Evolutionary conservation across 257 asterid genomes (phyloP).

Genomic region (Capsicum rhomboideum): DNA sequence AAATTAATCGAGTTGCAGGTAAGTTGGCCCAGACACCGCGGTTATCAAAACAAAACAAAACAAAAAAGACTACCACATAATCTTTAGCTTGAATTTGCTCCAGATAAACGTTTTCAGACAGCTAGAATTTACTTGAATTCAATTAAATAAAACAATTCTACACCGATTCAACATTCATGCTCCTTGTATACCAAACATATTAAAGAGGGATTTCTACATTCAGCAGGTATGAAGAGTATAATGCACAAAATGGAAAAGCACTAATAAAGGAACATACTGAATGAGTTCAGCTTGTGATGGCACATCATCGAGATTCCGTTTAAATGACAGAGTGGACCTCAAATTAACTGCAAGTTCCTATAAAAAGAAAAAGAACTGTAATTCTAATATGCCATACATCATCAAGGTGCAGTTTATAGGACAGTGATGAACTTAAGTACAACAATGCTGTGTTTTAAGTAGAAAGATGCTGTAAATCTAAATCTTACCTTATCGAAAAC

Average conservation of each 20-base stretch:
- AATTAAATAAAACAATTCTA: not conserved
- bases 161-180: not conserved
- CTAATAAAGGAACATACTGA: conserved; percentile 49
- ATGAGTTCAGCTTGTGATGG: conserved; percentile 69
- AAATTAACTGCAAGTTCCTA: conserved; percentile 62
- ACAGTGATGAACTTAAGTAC: not conserved
- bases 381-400: not conserved
- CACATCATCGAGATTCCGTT: conserved; percentile 57
- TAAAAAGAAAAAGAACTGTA: not conserved
- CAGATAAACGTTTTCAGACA: not conserved
- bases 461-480: not conserved
- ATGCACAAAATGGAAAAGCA: conserved; percentile 3
- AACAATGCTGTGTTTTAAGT: not conserved
- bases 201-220: not conserved
- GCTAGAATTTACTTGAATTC: not conserved
- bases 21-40: not conserved
- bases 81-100: not conserved
- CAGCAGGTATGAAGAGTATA: not conserved
- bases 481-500: not conserved
- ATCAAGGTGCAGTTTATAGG: not conserved
- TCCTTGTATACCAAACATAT: not conserved
- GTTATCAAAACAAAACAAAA: not conserved
- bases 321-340: conserved; percentile 43
- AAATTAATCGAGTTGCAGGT: not conserved
- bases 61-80: not conserved